Conservation (phyloP, 768 basidiomycete genomes). For the Daedaleopsis nitida region DNA sequence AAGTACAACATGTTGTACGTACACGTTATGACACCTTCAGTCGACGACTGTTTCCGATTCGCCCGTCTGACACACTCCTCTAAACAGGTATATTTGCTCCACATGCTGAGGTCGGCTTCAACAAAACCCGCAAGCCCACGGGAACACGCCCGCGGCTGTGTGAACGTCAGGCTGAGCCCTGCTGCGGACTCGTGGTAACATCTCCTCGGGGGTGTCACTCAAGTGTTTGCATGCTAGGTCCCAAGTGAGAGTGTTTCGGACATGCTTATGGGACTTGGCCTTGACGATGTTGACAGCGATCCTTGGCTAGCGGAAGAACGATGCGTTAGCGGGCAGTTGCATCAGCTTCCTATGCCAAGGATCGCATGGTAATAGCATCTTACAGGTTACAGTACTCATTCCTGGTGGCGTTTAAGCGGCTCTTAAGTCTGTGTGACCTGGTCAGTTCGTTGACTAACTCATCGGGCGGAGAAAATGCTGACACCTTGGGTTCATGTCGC, state of each 20-base stretch:
- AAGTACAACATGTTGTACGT: too few species aligned
- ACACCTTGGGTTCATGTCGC: not conserved
- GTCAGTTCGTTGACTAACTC: not conserved
- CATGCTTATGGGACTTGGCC: not conserved
- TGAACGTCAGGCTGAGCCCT: too few species aligned
- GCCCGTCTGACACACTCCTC: too few species aligned
- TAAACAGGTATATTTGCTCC: too few species aligned
- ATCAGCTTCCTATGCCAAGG: not conserved
- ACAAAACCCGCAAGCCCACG: too few species aligned
- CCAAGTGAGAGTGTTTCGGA: not conserved
- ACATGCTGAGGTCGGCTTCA: too few species aligned
- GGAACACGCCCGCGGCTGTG: too few species aligned
- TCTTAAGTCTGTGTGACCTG: not conserved
- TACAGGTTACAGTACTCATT: not conserved
- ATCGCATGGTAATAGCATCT: not conserved
- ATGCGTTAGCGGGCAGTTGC: not conserved
- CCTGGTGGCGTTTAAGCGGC: constrained; percentile 7
- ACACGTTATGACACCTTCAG: too few species aligned
- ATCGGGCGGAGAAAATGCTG: too few species aligned
- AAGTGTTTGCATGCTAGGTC: not conserved
- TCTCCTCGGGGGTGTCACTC: not conserved
- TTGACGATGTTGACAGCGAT: not conserved
- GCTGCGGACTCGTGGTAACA: not conserved
- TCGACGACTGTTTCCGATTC: too few species aligned
- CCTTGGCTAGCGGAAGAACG: not conserved